Evolutionary conservation across 2,329 filamentous ascomycete genomes (phyloP).

Genomic region (Penicillium sp.): DNA sequence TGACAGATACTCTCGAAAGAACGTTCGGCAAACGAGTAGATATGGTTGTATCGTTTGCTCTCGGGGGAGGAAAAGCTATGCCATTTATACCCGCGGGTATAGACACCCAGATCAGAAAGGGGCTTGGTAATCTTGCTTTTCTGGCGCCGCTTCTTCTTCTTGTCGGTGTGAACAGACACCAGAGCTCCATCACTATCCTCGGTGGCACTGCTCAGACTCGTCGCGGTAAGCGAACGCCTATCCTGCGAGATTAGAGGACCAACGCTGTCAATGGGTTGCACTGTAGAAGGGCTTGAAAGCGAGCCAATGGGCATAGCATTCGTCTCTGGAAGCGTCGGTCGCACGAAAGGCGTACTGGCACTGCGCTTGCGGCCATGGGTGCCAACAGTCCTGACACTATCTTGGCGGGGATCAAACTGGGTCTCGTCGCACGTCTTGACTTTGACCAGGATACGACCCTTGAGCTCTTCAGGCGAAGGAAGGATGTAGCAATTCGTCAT

Average conservation of each 20-base stretch:
- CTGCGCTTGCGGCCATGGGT: slow-evolving; percentile 58
- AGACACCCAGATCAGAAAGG: slow-evolving; percentile 82
- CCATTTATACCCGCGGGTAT: slow-evolving; percentile 77
- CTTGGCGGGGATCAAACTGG: slow-evolving; percentile 47
- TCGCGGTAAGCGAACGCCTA: slow-evolving; percentile 52
- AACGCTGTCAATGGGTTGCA: slow-evolving; percentile 50
- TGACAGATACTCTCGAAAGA: slow-evolving; percentile 80
- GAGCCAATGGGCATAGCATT: slow-evolving; percentile 48
- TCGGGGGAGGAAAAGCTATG: slow-evolving; percentile 73
- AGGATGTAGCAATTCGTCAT: slow-evolving; percentile 66
- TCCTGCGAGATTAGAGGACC: slow-evolving; percentile 52
- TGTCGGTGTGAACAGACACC: slow-evolving; percentile 55
- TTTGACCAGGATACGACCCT: slow-evolving; percentile 83
- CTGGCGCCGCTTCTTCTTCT: slow-evolving; percentile 55
- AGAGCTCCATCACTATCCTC: slow-evolving; percentile 72
- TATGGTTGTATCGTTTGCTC: slow-evolving; percentile 86
- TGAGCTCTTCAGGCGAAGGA: slow-evolving; percentile 82
- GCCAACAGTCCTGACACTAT: slow-evolving; percentile 40
- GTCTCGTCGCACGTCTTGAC: slow-evolving; percentile 75
- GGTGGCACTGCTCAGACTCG: slow-evolving; percentile 59
- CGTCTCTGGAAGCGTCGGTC: slow-evolving; percentile 60
- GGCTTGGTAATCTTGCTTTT: slow-evolving; percentile 82
- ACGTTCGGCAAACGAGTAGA: slow-evolving; percentile 90
- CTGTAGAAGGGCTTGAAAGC: slow-evolving; percentile 54
- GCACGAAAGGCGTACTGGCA: slow-evolving; percentile 72